phyloP scores from a whole-genome alignment of 106 monocot species.

The Dactylorhiza incarnata region DNA sequence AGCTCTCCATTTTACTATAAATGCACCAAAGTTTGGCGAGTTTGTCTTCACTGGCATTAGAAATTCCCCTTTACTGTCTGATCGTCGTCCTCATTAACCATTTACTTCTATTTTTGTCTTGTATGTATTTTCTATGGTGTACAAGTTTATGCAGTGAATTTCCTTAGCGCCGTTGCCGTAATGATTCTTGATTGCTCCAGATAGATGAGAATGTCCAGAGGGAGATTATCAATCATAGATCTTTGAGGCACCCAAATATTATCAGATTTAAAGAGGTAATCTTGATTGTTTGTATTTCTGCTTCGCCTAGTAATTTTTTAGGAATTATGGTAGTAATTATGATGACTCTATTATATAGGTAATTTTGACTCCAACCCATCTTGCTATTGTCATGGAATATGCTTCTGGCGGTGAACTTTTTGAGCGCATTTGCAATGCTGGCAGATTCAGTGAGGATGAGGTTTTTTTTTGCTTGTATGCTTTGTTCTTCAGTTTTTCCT shows the following conservation, averaged over 20 bases:
- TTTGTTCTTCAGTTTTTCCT: not conserved
- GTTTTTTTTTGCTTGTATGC: not conserved
- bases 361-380: conserved; percentile 22
- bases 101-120: not conserved
- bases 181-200: conserved; percentile 1
- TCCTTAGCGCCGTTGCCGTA: not conserved
- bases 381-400: conserved; percentile 31
- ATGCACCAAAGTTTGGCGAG: not conserved
- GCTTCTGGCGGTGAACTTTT: conserved; percentile 27
- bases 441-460: conserved; percentile 32
- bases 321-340: not conserved
- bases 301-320: not conserved
- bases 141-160: not conserved
- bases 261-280: conserved; percentile 22
- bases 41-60: not conserved
- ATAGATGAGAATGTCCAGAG: conserved; percentile 29
- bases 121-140: not conserved
- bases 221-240: conserved; percentile 28
- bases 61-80: not conserved
- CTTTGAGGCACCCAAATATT: conserved; percentile 25
- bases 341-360: conserved; percentile 6
- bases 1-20: not conserved
- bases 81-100: not conserved
- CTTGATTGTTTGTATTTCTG: not conserved
- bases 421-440: conserved; percentile 22